Conservation (phyloP, 176 grass and related monocot genomes). For the Cenchrus purpureus region DNA sequence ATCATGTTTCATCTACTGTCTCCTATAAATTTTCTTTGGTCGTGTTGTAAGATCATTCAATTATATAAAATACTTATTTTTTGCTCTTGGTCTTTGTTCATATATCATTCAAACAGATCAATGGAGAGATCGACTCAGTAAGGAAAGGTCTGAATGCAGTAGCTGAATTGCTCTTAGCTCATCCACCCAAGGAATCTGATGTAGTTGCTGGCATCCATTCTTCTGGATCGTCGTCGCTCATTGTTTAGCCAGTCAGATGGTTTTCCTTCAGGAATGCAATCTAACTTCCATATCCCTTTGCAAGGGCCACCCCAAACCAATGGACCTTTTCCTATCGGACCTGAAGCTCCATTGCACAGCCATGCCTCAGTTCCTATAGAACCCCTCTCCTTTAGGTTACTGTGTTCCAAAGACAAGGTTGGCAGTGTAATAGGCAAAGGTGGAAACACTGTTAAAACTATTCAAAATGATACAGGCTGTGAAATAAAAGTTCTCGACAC, state of each 20-base stretch:
- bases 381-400: slow-evolving; percentile 66
- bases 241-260: slow-evolving; percentile 52
- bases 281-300: slow-evolving; percentile 54
- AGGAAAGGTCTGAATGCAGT: slow-evolving; percentile 74
- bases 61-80: not conserved
- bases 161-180: slow-evolving; percentile 67
- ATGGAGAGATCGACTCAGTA: slow-evolving; percentile 72
- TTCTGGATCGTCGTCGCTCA: slow-evolving; percentile 57
- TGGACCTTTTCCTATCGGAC: slow-evolving; percentile 55
- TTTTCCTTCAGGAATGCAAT: slow-evolving; percentile 61
- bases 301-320: slow-evolving; percentile 59
- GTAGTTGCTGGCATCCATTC: slow-evolving; percentile 32
- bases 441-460: slow-evolving; percentile 77
- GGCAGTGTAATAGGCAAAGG: slow-evolving; percentile 89
- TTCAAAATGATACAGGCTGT: slow-evolving; percentile 91
- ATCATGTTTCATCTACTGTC: not conserved
- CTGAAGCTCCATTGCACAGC: slow-evolving; percentile 51
- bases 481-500: slow-evolving; percentile 92
- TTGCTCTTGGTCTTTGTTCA: slow-evolving; percentile 30
- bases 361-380: slow-evolving; percentile 58
- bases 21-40: slow-evolving; percentile 37
- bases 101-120: slow-evolving; percentile 64
- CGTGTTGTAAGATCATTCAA: slow-evolving; percentile 30
- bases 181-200: slow-evolving; percentile 64
- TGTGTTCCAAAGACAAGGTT: slow-evolving; percentile 85